Base-by-base conservation (phyloP, 2,329 filamentous ascomycete species). In the Endothia cerciana region DNA sequence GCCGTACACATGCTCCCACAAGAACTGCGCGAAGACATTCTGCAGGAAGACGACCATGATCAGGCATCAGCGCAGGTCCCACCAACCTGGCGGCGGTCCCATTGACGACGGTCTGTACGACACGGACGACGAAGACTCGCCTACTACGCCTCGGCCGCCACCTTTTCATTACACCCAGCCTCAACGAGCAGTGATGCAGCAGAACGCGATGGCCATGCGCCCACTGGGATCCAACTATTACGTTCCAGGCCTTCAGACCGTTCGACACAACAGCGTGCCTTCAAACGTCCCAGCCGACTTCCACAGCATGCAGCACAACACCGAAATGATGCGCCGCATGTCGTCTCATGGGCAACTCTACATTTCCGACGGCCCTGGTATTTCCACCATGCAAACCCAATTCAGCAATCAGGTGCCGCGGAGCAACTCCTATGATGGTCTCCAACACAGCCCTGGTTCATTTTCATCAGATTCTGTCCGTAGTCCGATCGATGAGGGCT, bases 41-140 rank as follows among this genome's bases (percentile, higher is more conserved):
- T 91, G 89, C 76, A 83, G 89, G 63, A 91, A 91, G 75, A 91
- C 88, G 5, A 91, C 88, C 64, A 88, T 89, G 87, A 85, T 89
- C 63, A 89, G 89, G 77, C 87, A 89, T 73, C 86, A 89, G 73
- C 80, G 86, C 62, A 81, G 86, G 33, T 87, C 85, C 1, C 86
- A 89, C 72, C 85, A 88, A 71, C 82, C 85, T 69, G 83, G 86
- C 45, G 77, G 85, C 64, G 81, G 87, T 70, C 73, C 82, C 51
- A 85, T 85, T 70, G 84, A 86, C 70, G 84, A 86, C 72, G 84
- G 78, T 74, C 82, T 80, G 10, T 58, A 58, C 40, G 87, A 83
- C 28, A 84, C 85, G n/a, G 86, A 84, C 65, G 80, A 79, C 66
- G 86, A 85, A 71, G 85, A 88, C 71, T 84, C 84, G 28, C 86